Base-by-base conservation (phyloP, 2,329 filamentous ascomycete species). In the Phyllosticta citriasiana region DNA sequence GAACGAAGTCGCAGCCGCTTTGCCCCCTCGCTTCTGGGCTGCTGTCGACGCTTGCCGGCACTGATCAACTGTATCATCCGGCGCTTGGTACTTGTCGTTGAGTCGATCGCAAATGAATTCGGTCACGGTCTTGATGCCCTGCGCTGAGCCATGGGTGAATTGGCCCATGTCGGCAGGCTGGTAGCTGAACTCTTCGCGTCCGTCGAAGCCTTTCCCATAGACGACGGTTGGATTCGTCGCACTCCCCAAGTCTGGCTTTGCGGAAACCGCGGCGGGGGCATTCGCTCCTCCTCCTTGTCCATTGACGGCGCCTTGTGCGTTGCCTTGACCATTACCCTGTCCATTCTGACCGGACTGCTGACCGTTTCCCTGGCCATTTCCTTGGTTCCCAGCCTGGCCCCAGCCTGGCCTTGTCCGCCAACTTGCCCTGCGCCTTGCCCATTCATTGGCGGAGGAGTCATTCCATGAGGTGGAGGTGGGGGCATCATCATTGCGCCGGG, bases 61-160 rank as follows among this genome's bases (percentile, higher is more conserved):
- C 14, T 61, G 40, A 52, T 62, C 64, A 24, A 69, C 61, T n/a
- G 67, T 65, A n/a, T 64, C 66, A 1, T 62, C 64, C 47, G 62
- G 62, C 4, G 66, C 67, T 9, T 66, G 57, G 63, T 69, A 72
- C 61, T 66, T 66, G 62, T 63, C 73, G 33, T 67, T 62, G 22
- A 80, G 68, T 60, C 77, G 77, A 51, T 72, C 67, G 69, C 78
- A 80, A 68, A 80, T 79, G 66, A 82, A 82, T 54, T 72, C 65
- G 14, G 79, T 72, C 65, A 82, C 77, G 66, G 81, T 71, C 52
- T 68, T 72, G 66, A 81, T 79, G 66, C 76, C 76, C 51, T 76
- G 68, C 7, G 80, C 80, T 3, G 79, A 81, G 59, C 80, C 80
- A 70, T 83, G 82, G 69, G 73, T 76, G 73, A 83, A 84, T 67